A percentile compares a stretch with the other conserved stretches of the same genome.
Conservation (phyloP, 148 eudicot genomes). For the Dysphania ambrosioides region DNA sequence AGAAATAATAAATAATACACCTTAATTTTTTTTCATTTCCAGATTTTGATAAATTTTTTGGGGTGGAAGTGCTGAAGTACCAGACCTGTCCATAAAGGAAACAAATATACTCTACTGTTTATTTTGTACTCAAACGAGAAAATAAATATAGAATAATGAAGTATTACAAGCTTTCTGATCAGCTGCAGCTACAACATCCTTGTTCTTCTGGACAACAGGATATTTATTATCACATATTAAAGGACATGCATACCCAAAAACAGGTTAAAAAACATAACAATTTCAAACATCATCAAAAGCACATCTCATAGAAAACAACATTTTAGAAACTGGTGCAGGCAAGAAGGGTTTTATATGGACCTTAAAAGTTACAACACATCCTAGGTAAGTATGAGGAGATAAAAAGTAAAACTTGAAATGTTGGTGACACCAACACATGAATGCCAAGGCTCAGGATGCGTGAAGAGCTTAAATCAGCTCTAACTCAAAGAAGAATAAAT, state of each 20-base stretch:
- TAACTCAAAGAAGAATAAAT: background rate
- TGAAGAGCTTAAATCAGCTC: background rate
- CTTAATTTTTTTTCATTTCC: background rate
- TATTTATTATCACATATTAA: constrained; percentile 9
- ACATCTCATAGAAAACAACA: background rate
- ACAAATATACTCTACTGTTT: background rate
- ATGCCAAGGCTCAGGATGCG: background rate
- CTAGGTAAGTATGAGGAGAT: background rate
- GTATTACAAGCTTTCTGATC: constrained; percentile 16
- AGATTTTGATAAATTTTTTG: background rate
- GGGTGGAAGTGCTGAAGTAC: background rate
- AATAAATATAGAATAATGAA: background rate
- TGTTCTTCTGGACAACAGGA: constrained; percentile 8
- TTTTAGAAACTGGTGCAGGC: background rate
- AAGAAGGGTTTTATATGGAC: no score
- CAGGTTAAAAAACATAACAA: background rate
- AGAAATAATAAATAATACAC: background rate
- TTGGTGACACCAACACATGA: background rate
- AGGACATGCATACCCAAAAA: constrained; percentile 4
- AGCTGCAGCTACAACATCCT: constrained; percentile 14
- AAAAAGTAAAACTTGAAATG: background rate
- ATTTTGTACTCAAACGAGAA: background rate
- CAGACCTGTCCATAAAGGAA: no score
- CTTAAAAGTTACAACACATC: background rate
- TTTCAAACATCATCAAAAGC: background rate